These are phyloP conservation scores for Leishmania lainsoni DNA, from an alignment of 208 protist genomes.

Conservation along the genomic window DNA sequence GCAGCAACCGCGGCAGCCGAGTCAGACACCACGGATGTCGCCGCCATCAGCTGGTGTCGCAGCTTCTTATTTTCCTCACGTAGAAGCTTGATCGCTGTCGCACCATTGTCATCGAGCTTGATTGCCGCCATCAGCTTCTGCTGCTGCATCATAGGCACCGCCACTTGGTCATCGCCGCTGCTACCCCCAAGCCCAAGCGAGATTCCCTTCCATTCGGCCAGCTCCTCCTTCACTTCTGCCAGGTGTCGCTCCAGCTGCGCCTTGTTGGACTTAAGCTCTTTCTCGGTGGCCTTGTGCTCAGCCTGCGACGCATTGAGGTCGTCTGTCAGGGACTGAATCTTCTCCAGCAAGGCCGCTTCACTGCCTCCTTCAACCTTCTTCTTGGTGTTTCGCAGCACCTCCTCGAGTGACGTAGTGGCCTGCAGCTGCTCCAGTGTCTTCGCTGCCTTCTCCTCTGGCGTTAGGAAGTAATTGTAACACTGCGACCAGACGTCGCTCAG, in stretches of 20 bases:
- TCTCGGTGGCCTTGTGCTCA: slow-evolving; percentile 45
- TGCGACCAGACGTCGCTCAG: slow-evolving; percentile 55
- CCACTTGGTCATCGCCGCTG: not conserved
- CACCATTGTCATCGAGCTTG: slow-evolving; percentile 53
- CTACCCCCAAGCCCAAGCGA: not conserved
- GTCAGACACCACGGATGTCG: not conserved
- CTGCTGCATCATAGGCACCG: not conserved
- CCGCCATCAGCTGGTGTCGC: slow-evolving; percentile 26
- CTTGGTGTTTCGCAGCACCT: slow-evolving; percentile 42
- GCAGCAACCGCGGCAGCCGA: not conserved
- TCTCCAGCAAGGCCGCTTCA: slow-evolving; percentile 40
- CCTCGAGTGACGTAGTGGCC: slow-evolving; percentile 50
- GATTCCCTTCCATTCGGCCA: slow-evolving; percentile 12
- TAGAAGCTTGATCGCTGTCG: slow-evolving; percentile 41
- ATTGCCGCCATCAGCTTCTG: slow-evolving; percentile 49
- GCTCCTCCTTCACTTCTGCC: slow-evolving; percentile 28
- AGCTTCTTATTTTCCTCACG: slow-evolving; percentile 51
- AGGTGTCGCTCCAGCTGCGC: slow-evolving; percentile 35
- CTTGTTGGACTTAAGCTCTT: slow-evolving; percentile 35
- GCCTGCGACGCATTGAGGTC: slow-evolving; percentile 48
- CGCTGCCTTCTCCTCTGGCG: slow-evolving; percentile 18
- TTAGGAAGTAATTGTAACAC: slow-evolving; percentile 60
- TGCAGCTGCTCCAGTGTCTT: slow-evolving; percentile 40
- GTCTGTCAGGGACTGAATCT: slow-evolving; percentile 36
- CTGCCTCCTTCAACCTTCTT: slow-evolving; percentile 28